phyloP scores from a whole-genome alignment of 345 rosid species.

The Melastoma malabathricum region DNA sequence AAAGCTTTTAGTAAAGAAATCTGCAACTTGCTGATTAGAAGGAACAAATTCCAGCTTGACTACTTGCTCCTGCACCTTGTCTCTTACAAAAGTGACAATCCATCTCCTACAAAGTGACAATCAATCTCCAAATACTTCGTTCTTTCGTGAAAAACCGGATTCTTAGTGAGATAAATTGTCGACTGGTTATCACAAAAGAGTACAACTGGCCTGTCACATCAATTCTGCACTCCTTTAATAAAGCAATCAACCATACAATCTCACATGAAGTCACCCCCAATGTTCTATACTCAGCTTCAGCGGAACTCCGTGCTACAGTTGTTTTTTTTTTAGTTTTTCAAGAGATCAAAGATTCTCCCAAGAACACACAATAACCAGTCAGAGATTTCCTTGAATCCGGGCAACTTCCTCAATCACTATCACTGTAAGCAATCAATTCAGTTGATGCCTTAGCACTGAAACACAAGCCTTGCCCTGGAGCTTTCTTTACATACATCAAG shows the following conservation, averaged over 20 bases:
- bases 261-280: neutral
- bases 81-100: no score
- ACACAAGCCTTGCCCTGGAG: neutral
- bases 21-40: no score
- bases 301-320: neutral
- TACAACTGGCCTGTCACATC: neutral
- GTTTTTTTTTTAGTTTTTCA: neutral
- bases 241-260: neutral
- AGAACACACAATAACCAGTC: neutral
- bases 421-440: neutral
- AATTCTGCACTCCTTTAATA: neutral
- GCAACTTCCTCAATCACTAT: neutral
- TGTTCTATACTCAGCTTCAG: neutral
- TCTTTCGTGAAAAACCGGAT: neutral
- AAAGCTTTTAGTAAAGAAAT: no score
- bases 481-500: neutral
- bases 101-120: slow-evolving; percentile 1
- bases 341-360: neutral
- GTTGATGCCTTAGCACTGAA: no score
- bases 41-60: no score
- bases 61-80: neutral
- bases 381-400: no score
- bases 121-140: neutral
- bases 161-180: neutral
- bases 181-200: neutral